These are phyloP conservation scores for Starmerella floricola DNA, from an alignment of 805 yeast genomes.

Conservation along the genomic window DNA sequence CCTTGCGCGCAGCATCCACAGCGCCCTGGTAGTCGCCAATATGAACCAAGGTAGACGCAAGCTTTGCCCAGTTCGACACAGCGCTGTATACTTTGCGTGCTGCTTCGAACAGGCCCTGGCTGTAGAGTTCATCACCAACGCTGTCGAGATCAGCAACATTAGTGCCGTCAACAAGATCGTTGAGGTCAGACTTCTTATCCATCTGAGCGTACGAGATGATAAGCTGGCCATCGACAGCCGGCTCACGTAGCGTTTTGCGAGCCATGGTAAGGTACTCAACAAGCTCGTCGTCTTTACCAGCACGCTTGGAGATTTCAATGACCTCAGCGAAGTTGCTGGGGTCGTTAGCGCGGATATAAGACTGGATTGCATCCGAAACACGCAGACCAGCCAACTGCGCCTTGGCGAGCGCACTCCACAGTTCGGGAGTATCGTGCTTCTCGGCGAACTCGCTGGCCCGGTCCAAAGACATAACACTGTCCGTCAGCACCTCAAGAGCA, in stretches of 20 bases:
- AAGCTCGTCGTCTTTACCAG: constrained; percentile 91
- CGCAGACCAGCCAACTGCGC: constrained; percentile 93
- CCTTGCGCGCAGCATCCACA: constrained; percentile 97
- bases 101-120: constrained; percentile 72
- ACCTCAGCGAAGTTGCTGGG: constrained; percentile 83
- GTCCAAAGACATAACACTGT: constrained; percentile 85
- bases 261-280: constrained; percentile 82
- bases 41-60: constrained; percentile 92
- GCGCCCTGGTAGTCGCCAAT: constrained; percentile 89
- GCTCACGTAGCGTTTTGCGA: constrained; percentile 80
- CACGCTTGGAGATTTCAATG: constrained; percentile 88
- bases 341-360: constrained; percentile 84
- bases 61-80: constrained; percentile 86
- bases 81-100: constrained; percentile 78
- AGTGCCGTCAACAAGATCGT: constrained; percentile 67
- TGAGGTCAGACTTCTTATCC: constrained; percentile 66
- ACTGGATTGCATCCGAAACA: constrained; percentile 78
- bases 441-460: constrained; percentile 91
- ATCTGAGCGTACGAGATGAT: constrained; percentile 76
- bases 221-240: constrained; percentile 83
- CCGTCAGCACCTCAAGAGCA: constrained; percentile 84
- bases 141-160: constrained; percentile 86
- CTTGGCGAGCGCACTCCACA: constrained; percentile 91
- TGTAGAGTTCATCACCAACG: constrained; percentile 85
- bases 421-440: constrained; percentile 67